Evolutionary conservation across 2,329 filamentous ascomycete species (phyloP).

Genomic region (Tolypocladium ophioglossoides): DNA sequence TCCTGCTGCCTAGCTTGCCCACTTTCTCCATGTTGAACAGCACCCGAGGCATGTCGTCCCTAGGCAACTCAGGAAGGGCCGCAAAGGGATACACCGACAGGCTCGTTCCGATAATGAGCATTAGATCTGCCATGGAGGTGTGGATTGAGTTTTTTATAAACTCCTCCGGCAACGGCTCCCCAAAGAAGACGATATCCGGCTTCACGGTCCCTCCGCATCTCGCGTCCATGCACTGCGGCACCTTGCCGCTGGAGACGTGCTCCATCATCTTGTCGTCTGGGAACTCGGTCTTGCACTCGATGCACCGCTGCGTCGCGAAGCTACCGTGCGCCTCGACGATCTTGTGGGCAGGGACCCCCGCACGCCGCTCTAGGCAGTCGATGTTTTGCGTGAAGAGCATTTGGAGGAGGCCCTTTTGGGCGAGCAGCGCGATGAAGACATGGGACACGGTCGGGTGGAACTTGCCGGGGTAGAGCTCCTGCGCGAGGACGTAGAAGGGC

Average conservation of each 20-base stretch:
- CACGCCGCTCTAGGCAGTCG: constrained; percentile 82
- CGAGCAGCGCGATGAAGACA: constrained; percentile 73
- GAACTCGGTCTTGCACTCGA: constrained; percentile 69
- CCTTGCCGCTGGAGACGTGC: constrained; percentile 53
- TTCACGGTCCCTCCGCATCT: constrained; percentile 74
- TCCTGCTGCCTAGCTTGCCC: constrained; percentile 62
- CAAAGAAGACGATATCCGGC: constrained; percentile 92
- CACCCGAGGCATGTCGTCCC: constrained; percentile 57
- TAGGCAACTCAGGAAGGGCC: constrained; percentile 56
- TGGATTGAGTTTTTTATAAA: constrained; percentile 30
- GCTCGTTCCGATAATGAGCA: constrained; percentile 83
- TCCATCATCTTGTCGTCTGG: constrained; percentile 64
- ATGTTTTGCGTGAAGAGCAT: constrained; percentile 98
- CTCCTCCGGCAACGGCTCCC: constrained; percentile 47
- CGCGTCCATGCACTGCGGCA: constrained; percentile 55
- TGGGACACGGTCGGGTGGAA: constrained; percentile 86
- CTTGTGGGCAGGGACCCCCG: constrained; percentile 68
- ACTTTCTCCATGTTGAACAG: constrained; percentile 83
- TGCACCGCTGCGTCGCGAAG: constrained; percentile 83
- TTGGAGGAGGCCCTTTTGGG: constrained; percentile 65
- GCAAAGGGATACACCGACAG: constrained; percentile 85
- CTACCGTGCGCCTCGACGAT: constrained; percentile 94
- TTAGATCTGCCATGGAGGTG: constrained; percentile 57
- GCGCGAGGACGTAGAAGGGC: constrained; percentile 87
- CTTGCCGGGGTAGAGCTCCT: constrained; percentile 83